Evolutionary conservation across 305 asterid species (phyloP), one percentile per base, ranked within the genome.

Genomic region (Rubia occidens): DNA sequence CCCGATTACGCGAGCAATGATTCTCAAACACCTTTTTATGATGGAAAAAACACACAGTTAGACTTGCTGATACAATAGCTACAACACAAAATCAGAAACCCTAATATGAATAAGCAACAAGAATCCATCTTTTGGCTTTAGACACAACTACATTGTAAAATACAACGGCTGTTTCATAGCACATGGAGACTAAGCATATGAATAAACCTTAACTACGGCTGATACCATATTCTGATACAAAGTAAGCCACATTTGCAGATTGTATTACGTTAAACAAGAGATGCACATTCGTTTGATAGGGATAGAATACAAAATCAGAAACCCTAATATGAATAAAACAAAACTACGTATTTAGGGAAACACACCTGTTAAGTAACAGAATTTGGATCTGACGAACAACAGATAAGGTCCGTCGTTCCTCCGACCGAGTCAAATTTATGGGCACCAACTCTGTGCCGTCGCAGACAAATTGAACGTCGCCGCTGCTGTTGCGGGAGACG

Each of bases 321-420:
- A 45, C 53, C 53, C 53, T 45, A 45, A 45, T 45, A 44, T 11
- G 14, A 11, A 6, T 5, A 47, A 5, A 47, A 3, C 17, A 13
- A 11, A 45, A 13, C n/a, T 0, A 45, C 6, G 5, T 13, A 45
- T 17, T 45, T 45, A 2, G 14, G 53, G 53, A 0, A 45, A 45
- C 54, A 47, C 7, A 47, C 20, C 85, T 89, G 64, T 77, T 82
- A 72, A 66, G 64, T 6, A 82, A 73, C 60, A 94, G 91, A 47
- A 79, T 85, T 47, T 83, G 88, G 74, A 93, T 74, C 77, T 86
- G 94, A 60, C 78, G 83, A 78, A 87, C 86, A 43, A 89, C 95
- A 72, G 95, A 87, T 66, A 87, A 81, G 54, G 94, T 87, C 70
- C 92, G 95, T 70, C 78, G 78, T 84, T 81, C 87, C 71, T 47